Conservation (phyloP, 73 alveolate genomes). For the Paramecium primaurelia region DNA sequence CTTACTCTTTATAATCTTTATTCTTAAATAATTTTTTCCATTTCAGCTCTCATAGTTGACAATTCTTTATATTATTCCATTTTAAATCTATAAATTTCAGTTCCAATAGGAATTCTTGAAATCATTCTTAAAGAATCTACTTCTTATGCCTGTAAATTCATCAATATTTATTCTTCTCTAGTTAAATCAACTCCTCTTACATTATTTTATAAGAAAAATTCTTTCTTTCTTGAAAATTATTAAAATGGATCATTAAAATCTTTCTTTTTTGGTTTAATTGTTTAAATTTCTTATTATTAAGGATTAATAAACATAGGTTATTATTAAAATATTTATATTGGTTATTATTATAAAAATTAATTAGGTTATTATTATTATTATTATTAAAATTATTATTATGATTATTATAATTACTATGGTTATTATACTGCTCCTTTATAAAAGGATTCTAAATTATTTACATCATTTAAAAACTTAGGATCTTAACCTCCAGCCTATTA, state of each 20-base stretch:
- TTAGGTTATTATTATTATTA: not conserved
- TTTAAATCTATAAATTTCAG: constrained; percentile 72
- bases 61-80: constrained; percentile 82
- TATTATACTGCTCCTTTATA: not conserved
- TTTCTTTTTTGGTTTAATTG: not conserved
- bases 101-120: constrained; percentile 72
- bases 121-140: constrained; percentile 76
- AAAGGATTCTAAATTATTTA: constrained; percentile 43
- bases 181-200: constrained; percentile 69
- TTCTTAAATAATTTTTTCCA: constrained; percentile 79
- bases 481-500: constrained; percentile 61
- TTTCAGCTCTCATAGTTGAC: constrained; percentile 76
- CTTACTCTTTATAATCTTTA: constrained; percentile 78
- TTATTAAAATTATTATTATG: not conserved
- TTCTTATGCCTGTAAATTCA: constrained; percentile 75
- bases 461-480: constrained; percentile 22
- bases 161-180: constrained; percentile 79
- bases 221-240: constrained; percentile 33
- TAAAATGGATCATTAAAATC: constrained; percentile 53
- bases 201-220: constrained; percentile 42
- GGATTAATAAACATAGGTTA: not conserved
- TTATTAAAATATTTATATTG: not conserved
- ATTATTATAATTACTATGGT: not conserved
- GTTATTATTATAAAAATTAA: not conserved
- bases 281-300: not conserved